A percentile compares a stretch with the other conserved stretches of the same genome.
Conservation (phyloP, 2,329 filamentous ascomycete species). For the Venturia carpophila region DNA sequence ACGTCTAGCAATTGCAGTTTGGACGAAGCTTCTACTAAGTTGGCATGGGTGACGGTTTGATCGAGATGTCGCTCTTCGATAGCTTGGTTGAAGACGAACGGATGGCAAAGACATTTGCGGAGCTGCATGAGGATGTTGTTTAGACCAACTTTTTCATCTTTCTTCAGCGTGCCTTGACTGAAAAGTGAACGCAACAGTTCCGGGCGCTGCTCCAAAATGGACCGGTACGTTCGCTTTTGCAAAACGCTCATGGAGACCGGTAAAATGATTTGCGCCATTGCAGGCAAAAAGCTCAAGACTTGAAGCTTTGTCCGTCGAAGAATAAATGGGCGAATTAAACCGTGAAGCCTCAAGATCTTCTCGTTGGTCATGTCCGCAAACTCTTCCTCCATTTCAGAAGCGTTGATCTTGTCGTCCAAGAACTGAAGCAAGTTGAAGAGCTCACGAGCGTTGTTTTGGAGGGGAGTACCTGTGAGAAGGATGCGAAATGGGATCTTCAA, state of each 20-base stretch:
- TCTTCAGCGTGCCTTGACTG: conserved; percentile 51
- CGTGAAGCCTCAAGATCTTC: conserved; percentile 72
- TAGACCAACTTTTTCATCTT: conserved; percentile 66
- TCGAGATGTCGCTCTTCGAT: conserved; percentile 75
- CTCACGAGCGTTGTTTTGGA: conserved; percentile 93
- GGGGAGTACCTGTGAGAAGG: conserved; percentile 77
- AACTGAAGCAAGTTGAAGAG: conserved; percentile 97
- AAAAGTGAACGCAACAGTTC: conserved; percentile 85
- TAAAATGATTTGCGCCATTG: conserved; percentile 90
- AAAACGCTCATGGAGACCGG: conserved; percentile 92
- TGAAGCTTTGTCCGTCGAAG: conserved; percentile 77
- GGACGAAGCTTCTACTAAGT: conserved; percentile 82
- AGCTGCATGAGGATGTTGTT: conserved; percentile 96
- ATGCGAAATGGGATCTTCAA: conserved; percentile 77
- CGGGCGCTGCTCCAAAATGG: conserved; percentile 84
- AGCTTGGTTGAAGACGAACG: conserved; percentile 83
- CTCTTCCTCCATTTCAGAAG: conserved; percentile 63
- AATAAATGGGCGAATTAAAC: conserved; percentile 67
- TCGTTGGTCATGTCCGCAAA: conserved; percentile 75
- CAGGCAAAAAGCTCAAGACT: conserved; percentile 83
- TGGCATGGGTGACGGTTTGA: conserved; percentile 58
- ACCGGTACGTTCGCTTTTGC: conserved; percentile 91
- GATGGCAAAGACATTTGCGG: conserved; percentile 89
- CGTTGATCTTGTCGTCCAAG: conserved; percentile 64
- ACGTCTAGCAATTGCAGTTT: conserved; percentile 79